Base-by-base conservation (phyloP, 306 rosid species). In the Vigna trinervia region DNA sequence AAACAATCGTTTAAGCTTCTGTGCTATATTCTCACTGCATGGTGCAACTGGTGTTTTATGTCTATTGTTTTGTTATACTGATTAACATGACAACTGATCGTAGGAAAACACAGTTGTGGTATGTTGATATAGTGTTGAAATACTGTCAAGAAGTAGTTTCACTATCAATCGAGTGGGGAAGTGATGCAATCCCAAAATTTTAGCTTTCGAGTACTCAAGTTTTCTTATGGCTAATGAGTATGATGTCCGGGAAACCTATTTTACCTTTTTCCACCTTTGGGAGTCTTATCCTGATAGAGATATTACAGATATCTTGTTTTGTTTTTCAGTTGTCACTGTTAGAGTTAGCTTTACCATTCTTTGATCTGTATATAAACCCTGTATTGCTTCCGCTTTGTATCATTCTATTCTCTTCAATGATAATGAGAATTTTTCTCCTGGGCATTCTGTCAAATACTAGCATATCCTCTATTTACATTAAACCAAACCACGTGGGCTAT, bases 51-150 rank as follows among this genome's bases (percentile, higher is more conserved):
- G 32, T 38, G 8, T 63, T 36, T 63, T 63, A 30, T 30, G 43
- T 60, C 66, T 22, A 36, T 63, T 22, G 20, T 30, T 13, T 30
- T 61, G 46, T 34, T 61, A 32, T 58, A 60, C n/a, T 60, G 66
- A 5, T 60, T 13, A 30, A 32, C 46, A 14, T 32, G 68, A 22
- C 32, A 22, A 54, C 34, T 0, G 8, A 56, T 20, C 61, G 4
- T 56, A 3, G 63, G 36, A 57, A 57, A 57, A 23, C 36, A 22
- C n/a, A 22, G 36, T 57, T 57, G 63, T 23, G 63, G 36, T 57
- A 23, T 57, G 34, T 9, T 57, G 15, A 23, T 22, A 11, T 23
- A 6, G 12, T 57, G 15, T 22, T 22, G 30, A 54, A 61, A 61
- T 32, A 62, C 39, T 58, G 1, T 53, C 41, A 59, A 28, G 20